These are phyloP conservation scores for Lunasporangiospora selenospora DNA, from an alignment of 192 early-diverging fungal genomes.

Conservation along the genomic window DNA sequence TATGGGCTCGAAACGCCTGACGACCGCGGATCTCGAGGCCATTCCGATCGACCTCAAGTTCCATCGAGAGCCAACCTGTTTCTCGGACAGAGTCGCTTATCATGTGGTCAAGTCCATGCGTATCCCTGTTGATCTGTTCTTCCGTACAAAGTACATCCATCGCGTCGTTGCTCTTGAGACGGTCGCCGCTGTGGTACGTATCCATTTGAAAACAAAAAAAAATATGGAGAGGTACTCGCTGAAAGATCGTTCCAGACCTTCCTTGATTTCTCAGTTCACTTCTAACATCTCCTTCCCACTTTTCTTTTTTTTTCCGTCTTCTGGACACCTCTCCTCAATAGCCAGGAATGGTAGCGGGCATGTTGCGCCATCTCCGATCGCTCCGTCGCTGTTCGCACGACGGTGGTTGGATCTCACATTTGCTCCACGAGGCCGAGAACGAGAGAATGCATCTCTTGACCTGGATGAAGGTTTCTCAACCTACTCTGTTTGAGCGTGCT, in stretches of 20 bases:
- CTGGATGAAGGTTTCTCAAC: slow-evolving; percentile 78
- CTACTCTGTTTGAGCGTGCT: slow-evolving; percentile 64
- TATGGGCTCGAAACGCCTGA: slow-evolving; percentile 55
- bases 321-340: slow-evolving; percentile 59
- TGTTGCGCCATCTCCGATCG: slow-evolving; percentile 80
- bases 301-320: slow-evolving; percentile 5
- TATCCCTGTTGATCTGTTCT: slow-evolving; percentile 71
- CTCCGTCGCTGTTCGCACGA: slow-evolving; percentile 81
- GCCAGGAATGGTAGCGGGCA: slow-evolving; percentile 90
- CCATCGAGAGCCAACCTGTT: slow-evolving; percentile 65
- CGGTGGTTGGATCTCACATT: slow-evolving; percentile 89
- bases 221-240: slow-evolving; percentile 5
- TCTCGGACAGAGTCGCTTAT: slow-evolving; percentile 70
- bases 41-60: slow-evolving; percentile 65
- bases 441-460: slow-evolving; percentile 81
- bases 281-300: not conserved
- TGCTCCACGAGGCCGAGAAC: slow-evolving; percentile 94
- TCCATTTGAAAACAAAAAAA: not conserved
- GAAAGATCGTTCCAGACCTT: not conserved
- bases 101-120: slow-evolving; percentile 68
- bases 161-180: slow-evolving; percentile 83
- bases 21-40: slow-evolving; percentile 63
- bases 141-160: slow-evolving; percentile 78
- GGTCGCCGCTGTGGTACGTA: slow-evolving; percentile 63
- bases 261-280: slow-evolving; percentile 11